These are phyloP conservation scores for Yarrowia deformans DNA, from an alignment of 805 yeast species.

Conservation along the genomic window DNA sequence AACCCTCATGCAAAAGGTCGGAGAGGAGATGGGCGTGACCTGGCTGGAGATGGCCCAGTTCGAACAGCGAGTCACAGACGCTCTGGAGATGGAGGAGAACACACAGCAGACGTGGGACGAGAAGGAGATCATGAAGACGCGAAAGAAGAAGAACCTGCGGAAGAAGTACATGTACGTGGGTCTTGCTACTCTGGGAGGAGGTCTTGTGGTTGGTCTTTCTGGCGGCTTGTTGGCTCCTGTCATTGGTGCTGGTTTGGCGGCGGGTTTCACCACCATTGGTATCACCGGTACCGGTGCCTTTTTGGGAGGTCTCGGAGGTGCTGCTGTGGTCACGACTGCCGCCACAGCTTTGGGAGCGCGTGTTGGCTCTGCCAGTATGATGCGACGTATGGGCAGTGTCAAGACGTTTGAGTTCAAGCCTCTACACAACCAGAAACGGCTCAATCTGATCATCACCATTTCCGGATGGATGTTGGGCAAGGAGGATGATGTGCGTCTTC, in stretches of 20 bases:
- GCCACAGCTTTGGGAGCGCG: slow-evolving; percentile 91
- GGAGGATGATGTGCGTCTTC: slow-evolving; percentile 93
- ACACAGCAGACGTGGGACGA: slow-evolving; percentile 82
- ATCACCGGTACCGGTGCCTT: slow-evolving; percentile 92
- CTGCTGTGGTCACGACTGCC: slow-evolving; percentile 89
- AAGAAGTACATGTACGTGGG: slow-evolving; percentile 87
- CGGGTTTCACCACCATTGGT: slow-evolving; percentile 94
- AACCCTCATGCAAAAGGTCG: slow-evolving; percentile 74
- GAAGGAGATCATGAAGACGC: slow-evolving; percentile 66
- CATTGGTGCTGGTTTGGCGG: slow-evolving; percentile 97
- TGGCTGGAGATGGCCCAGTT: slow-evolving; percentile 82
- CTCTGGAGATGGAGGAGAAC: slow-evolving; percentile 85
- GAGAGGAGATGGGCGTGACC: slow-evolving; percentile 63
- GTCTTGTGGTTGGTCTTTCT: slow-evolving; percentile 89
- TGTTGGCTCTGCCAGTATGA: slow-evolving; percentile 86
- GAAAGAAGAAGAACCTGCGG: slow-evolving; percentile 68
- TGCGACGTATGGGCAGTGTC: slow-evolving; percentile 86
- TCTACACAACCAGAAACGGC: slow-evolving; percentile 85
- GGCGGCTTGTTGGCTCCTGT: slow-evolving; percentile 97
- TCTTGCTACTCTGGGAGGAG: slow-evolving; percentile 95
- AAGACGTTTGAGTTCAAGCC: slow-evolving; percentile 94
- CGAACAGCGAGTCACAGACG: slow-evolving; percentile 88
- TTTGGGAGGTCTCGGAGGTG: slow-evolving; percentile 95
- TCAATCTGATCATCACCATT: slow-evolving; percentile 85
- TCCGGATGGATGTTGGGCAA: slow-evolving; percentile 98